A percentile compares a stretch with the other conserved stretches of the same genome.
phyloP scores from a whole-genome alignment of 2,329 filamentous ascomycete genomes.

The Capronia epimyces region DNA sequence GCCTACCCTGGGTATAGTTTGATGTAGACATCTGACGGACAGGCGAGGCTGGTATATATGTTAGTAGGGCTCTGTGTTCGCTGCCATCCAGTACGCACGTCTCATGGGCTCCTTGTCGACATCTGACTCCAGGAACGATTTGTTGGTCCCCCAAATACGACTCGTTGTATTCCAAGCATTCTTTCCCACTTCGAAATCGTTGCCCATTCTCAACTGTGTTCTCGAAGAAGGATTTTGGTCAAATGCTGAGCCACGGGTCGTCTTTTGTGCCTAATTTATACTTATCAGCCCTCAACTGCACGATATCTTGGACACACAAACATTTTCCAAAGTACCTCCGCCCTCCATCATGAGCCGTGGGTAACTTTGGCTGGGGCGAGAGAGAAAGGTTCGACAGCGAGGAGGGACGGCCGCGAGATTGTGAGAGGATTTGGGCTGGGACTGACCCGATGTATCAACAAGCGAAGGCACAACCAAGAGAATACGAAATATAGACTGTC shows the following conservation, averaged over 20 bases:
- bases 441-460: not conserved
- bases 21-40: conserved; percentile 16
- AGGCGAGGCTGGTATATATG: conserved; percentile 12
- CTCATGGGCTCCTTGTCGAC: conserved; percentile 44
- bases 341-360: conserved; percentile 38
- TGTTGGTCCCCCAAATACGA: conserved; percentile 50
- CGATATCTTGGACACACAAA: conserved; percentile 28
- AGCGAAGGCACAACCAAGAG: not conserved
- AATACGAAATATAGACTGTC: not conserved
- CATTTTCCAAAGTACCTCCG: conserved; percentile 36
- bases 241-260: conserved; percentile 10
- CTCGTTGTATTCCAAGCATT: conserved; percentile 38
- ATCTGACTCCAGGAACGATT: conserved; percentile 44
- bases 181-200: conserved; percentile 42
- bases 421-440: not conserved
- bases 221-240: conserved; percentile 16
- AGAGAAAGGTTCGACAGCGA: too few relatives aligned
- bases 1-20: conserved; percentile 5
- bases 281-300: conserved; percentile 6
- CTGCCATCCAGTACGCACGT: conserved; percentile 38
- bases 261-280: conserved; percentile 9
- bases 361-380: conserved; percentile 27
- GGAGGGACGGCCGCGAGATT: too few relatives aligned
- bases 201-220: conserved; percentile 32
- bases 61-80: conserved; percentile 13